A percentile compares a stretch with the other conserved stretches of the same genome.
Conservation (phyloP, 2,329 filamentous ascomycete genomes). For the Fusarium sp. region DNA sequence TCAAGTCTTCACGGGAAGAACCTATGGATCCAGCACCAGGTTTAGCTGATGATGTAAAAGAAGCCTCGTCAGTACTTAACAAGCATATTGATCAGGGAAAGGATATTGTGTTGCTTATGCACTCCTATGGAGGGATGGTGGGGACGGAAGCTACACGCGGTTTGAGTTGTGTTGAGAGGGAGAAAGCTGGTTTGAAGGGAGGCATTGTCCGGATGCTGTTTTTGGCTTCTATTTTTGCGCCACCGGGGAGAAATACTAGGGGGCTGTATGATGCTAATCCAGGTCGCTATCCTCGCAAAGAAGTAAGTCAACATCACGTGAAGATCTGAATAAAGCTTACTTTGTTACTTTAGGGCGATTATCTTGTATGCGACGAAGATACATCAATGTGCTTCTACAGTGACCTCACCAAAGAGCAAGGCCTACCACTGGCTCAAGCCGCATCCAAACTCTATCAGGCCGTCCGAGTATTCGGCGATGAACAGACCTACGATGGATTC, state of each 20-base stretch:
- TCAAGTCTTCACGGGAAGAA: background rate
- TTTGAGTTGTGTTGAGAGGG: background rate
- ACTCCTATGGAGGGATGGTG: constrained; percentile 21
- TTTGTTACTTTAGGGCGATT: background rate
- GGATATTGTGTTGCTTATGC: constrained; percentile 12
- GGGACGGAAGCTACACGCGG: constrained; percentile 11
- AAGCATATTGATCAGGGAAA: background rate
- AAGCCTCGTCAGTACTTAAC: background rate
- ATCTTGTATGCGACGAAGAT: constrained; percentile 13
- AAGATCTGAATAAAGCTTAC: rapidly evolving
- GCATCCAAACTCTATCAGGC: constrained; percentile 3
- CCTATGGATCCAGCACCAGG: constrained; percentile 14
- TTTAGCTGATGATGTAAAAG: constrained; percentile 3
- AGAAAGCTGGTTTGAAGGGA: background rate
- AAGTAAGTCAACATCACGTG: too few relatives aligned
- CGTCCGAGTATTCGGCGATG: background rate
- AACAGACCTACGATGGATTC: constrained; percentile 11
- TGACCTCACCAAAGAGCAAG: constrained; percentile 1
- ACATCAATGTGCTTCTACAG: constrained; percentile 23
- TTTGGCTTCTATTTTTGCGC: constrained; percentile 11
- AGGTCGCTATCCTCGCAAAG: background rate
- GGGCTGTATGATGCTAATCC: constrained; percentile 8
- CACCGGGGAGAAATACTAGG: background rate
- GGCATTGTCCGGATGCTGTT: constrained; percentile 5
- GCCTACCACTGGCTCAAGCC: background rate